A percentile compares a stretch with the other conserved stretches of the same genome.
Evolutionary conservation across 768 basidiomycete species (phyloP).

Genomic region (Boletus vinaceobasis): DNA sequence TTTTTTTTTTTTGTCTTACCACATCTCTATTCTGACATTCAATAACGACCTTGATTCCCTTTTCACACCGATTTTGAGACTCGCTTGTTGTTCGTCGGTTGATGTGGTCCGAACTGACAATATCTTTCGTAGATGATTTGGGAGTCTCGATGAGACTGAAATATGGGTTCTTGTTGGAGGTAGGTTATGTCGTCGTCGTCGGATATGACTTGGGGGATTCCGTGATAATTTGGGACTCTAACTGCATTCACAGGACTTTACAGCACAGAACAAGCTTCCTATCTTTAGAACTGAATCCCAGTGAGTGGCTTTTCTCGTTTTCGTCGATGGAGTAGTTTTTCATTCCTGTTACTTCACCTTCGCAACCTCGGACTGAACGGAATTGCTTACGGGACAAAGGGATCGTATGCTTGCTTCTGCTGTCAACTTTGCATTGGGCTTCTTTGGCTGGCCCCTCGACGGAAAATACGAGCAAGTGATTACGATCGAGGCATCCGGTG

Average conservation of each 20-base stretch:
- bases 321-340: background rate
- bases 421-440: conserved; percentile 67
- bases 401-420: conserved; percentile 71
- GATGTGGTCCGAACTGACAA: background rate
- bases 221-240: conserved; percentile 10
- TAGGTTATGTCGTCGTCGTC: conserved; percentile 12
- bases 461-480: conserved; percentile 74
- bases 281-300: conserved; percentile 80
- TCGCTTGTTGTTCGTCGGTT: background rate
- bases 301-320: conserved; percentile 33
- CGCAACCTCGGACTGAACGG: background rate
- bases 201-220: background rate
- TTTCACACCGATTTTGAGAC: no score
- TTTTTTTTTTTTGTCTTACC: background rate
- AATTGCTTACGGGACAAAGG: conserved; percentile 33
- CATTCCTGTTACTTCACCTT: background rate
- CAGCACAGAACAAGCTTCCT: conserved; percentile 55
- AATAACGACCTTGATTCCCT: background rate
- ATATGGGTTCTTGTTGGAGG: conserved; percentile 75
- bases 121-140: conserved; percentile 46
- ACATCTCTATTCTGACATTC: background rate
- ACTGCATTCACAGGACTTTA: conserved; percentile 50
- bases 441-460: conserved; percentile 73
- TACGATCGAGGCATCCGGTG: conserved; percentile 62
- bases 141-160: conserved; percentile 71